These are phyloP conservation scores for Beauveria pseudobassiana DNA, from an alignment of 2,329 filamentous ascomycete genomes.

Conservation along the genomic window DNA sequence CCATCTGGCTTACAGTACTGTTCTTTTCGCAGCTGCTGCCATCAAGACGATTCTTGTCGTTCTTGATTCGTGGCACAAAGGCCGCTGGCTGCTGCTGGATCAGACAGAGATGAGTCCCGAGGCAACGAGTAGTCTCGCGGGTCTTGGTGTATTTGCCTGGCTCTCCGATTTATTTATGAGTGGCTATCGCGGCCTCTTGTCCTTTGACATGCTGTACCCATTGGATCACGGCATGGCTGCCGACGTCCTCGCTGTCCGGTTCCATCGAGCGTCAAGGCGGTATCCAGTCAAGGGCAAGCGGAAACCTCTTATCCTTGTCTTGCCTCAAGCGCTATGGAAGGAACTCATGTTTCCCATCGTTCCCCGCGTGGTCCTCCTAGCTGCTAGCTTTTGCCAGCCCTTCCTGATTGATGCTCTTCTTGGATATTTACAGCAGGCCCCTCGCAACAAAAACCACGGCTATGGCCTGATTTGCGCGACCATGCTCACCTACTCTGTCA, in stretches of 20 bases:
- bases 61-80: background rate
- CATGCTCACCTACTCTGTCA: slow-evolving; percentile 24
- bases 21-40: background rate
- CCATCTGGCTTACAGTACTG: background rate
- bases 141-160: slow-evolving; percentile 28
- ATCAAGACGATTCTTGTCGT: background rate
- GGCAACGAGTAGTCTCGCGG: slow-evolving; percentile 26
- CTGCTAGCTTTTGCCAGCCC: slow-evolving; percentile 29
- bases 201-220: background rate
- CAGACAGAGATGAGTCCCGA: slow-evolving; percentile 23
- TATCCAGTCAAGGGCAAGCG: background rate
- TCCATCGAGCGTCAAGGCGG: background rate
- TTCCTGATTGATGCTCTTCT: slow-evolving; percentile 28
- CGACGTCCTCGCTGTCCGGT: background rate
- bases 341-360: slow-evolving; percentile 22
- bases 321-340: slow-evolving; percentile 19
- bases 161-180: slow-evolving; percentile 26
- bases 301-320: background rate
- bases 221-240: background rate
- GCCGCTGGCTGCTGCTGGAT: background rate
- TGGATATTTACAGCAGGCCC: slow-evolving; percentile 16
- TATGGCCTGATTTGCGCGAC: slow-evolving; percentile 29
- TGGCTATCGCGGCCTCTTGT: slow-evolving; percentile 20
- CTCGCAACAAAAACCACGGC: slow-evolving; percentile 16
- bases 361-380: slow-evolving; percentile 24